phyloP scores from a whole-genome alignment of 225 moss, liverwort and hornwort genomes.

The Anthoceros angustus region DNA sequence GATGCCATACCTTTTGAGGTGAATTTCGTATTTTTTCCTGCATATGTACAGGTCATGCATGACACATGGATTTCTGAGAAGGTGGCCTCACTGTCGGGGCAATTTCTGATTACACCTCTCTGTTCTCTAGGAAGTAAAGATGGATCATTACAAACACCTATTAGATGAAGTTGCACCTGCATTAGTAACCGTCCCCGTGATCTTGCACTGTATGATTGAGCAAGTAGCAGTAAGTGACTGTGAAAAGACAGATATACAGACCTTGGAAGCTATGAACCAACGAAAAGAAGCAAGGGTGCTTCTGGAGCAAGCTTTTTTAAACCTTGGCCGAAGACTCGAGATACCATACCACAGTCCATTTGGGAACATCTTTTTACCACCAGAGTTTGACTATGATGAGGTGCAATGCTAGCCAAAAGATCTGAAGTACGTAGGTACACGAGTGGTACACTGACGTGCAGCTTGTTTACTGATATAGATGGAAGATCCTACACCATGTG shows the following conservation, averaged over 20 bases:
- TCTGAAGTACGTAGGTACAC: neutral
- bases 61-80: neutral
- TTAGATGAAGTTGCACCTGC: conserved; percentile 37
- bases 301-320: conserved; percentile 44
- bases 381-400: conserved; percentile 10
- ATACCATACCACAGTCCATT: conserved; percentile 4
- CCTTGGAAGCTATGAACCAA: conserved; percentile 32
- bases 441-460: neutral
- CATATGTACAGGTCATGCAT: neutral
- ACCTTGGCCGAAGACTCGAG: conserved; percentile 29
- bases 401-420: neutral
- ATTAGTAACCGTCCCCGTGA: conserved; percentile 40
- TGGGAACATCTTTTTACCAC: conserved; percentile 2
- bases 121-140: conserved; percentile 37
- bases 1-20: conserved; percentile 45
- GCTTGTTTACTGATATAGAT: neutral
- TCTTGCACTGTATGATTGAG: conserved; percentile 62
- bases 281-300: conserved; percentile 33
- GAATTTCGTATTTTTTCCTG: neutral
- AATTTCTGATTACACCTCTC: neutral
- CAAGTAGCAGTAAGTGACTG: conserved; percentile 67
- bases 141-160: conserved; percentile 39
- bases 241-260: conserved; percentile 42
- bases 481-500: neutral
- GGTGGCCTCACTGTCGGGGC: neutral